Evolutionary conservation across 805 yeast species (phyloP), one percentile per base, ranked within the genome.

Genomic region (Hanseniaspora pseudoguilliermondii): DNA sequence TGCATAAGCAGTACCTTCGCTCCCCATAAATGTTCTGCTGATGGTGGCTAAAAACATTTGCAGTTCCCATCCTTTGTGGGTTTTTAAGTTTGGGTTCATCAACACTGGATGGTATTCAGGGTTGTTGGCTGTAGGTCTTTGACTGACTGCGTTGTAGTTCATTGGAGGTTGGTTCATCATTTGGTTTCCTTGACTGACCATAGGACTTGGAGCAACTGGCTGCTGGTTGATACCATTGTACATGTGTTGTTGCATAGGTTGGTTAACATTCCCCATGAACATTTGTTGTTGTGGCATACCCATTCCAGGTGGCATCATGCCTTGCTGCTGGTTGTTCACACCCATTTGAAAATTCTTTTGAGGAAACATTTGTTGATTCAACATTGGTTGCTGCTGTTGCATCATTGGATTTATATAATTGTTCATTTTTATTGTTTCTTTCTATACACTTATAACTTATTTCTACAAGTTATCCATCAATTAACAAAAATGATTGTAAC

Each of bases 41-140:
- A 65, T 60, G 11, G 66, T 60, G 1, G 69, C 68, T 43, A 69
- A 58, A 54, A 66, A 69, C 54, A 68, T 57, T 59, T 69, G 72
- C 21, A 69, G 55, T 57, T 69, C 68, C 72, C 72, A 69, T 46
- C 67, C 65, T 11, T 68, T 67, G 47, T 68, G 66, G 48, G 64
- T 66, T 48, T 66, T 51, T 52, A 68, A 57, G 1, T 64, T 51
- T 18, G 67, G 66, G 47, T 68, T 70, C 38, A 65, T 68, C 16
- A 67, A 55, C 60, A 65, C 70, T 18, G 71, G 71, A 54, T 69
- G 72, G 50, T 61, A 65, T 16, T 61, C 59, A 20, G 72, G 70
- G 59, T 68, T 67, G 46, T 62, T 66, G 5, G 65, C 62, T 49
- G 66, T 67, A 23, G 27, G 34, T 27, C 36, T 21, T 23, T 46